Evolutionary conservation across 1,284 basidiomycete genomes (phyloP).

Genomic region (Marasmius oreades): DNA sequence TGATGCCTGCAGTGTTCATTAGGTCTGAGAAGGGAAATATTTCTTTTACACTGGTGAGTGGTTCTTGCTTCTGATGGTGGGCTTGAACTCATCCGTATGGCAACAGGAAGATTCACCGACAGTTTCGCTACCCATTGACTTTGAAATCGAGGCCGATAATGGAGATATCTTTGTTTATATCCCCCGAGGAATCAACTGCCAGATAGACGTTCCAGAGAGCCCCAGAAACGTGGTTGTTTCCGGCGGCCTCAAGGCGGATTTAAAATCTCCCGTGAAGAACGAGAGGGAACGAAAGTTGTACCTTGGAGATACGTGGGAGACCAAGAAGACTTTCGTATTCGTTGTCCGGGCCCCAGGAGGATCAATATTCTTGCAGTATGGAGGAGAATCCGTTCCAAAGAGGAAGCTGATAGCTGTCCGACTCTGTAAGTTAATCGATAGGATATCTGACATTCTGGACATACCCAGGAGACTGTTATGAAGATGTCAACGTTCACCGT

Average conservation of each 20-base stretch:
- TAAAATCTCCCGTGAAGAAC: not conserved
- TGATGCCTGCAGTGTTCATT: not conserved
- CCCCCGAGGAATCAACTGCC: not conserved
- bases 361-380: not conserved
- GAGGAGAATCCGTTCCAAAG: not conserved
- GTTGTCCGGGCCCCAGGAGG: not conserved
- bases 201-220: not conserved
- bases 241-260: not conserved
- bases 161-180: not conserved
- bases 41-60: not conserved
- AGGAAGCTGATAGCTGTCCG: not conserved
- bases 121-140: not conserved
- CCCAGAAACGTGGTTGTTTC: not conserved
- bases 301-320: not conserved
- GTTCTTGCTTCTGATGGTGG: not conserved
- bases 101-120: not conserved
- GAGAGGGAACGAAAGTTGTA: not conserved
- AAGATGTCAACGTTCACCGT: no score
- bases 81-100: not conserved
- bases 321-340: not conserved
- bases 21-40: not conserved
- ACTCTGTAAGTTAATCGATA: not conserved
- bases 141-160: not conserved
- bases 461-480: no score
- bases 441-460: no score